These are phyloP conservation scores for Zostera marina DNA, from an alignment of 116 monocot genomes.

Conservation along the genomic window DNA sequence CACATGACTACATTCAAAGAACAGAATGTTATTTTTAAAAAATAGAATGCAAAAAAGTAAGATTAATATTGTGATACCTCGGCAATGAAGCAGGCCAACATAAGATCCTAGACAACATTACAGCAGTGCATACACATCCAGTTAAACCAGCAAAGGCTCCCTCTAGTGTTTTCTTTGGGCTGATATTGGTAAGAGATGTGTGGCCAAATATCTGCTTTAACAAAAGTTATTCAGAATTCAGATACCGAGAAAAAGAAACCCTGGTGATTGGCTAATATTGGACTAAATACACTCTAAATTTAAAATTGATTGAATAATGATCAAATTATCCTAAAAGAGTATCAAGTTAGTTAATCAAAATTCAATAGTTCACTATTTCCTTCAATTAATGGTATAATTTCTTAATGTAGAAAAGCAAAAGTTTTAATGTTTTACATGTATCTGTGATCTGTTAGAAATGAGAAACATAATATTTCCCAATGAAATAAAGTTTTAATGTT, in stretches of 20 bases:
- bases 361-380: too few species aligned
- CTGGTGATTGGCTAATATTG: neutral
- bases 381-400: too few species aligned
- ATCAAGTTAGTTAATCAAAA: too few species aligned
- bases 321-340: too few species aligned
- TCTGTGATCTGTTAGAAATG: too few species aligned
- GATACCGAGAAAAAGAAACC: neutral
- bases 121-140: constrained; percentile 47
- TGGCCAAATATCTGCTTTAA: constrained; percentile 78
- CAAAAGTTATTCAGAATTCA: neutral
- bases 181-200: constrained; percentile 73
- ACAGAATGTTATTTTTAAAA: neutral
- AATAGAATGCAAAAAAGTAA: neutral
- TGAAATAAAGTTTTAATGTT: too few species aligned
- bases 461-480: too few species aligned
- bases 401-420: too few species aligned
- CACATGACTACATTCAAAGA: neutral
- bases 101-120: constrained; percentile 55
- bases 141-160: constrained; percentile 76
- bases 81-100: constrained; percentile 68
- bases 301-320: too few species aligned
- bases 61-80: constrained; percentile 29
- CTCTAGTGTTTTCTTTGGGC: constrained; percentile 93
- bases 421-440: too few species aligned
- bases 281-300: too few species aligned